phyloP scores from a whole-genome alignment of 2,329 filamentous ascomycete species.

The Epichloe sp. region DNA sequence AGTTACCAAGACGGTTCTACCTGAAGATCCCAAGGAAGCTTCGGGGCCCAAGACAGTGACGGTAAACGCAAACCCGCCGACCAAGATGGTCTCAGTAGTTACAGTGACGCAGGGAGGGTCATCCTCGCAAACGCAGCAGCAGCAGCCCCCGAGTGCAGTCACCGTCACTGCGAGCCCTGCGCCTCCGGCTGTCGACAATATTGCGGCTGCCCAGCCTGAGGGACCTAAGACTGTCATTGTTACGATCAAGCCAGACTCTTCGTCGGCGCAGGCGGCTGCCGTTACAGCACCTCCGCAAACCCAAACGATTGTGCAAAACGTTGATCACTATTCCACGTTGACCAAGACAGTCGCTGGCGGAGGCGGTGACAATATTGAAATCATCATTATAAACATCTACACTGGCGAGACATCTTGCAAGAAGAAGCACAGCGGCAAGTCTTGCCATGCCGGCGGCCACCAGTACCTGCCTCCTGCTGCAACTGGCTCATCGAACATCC shows the following conservation, averaged over 20 bases:
- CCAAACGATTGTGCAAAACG: constrained; percentile 6
- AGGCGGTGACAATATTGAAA: constrained; percentile 16
- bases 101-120: constrained; percentile 2
- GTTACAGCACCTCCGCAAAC: constrained; percentile 12
- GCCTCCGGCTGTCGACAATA: background rate
- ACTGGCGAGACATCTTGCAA: constrained; percentile 18
- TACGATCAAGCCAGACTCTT: constrained; percentile 5
- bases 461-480: background rate
- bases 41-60: constrained; percentile 11
- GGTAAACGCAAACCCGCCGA: constrained; percentile 8
- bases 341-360: constrained; percentile 12
- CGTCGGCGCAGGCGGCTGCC: constrained; percentile 8
- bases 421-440: constrained; percentile 14
- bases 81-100: constrained; percentile 10
- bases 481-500: constrained; percentile 8
- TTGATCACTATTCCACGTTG: constrained; percentile 12
- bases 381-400: constrained; percentile 18
- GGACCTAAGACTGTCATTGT: constrained; percentile 9
- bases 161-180: background rate
- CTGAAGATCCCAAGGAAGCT: constrained; percentile 2
- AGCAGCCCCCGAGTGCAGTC: background rate
- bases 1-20: constrained; percentile 13
- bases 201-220: background rate
- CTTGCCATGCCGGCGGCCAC: constrained; percentile 9
- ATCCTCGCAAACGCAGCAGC: background rate